Evolutionary conservation across 2,329 filamentous ascomycete species (phyloP).

Genomic region (Colletotrichum salicis): DNA sequence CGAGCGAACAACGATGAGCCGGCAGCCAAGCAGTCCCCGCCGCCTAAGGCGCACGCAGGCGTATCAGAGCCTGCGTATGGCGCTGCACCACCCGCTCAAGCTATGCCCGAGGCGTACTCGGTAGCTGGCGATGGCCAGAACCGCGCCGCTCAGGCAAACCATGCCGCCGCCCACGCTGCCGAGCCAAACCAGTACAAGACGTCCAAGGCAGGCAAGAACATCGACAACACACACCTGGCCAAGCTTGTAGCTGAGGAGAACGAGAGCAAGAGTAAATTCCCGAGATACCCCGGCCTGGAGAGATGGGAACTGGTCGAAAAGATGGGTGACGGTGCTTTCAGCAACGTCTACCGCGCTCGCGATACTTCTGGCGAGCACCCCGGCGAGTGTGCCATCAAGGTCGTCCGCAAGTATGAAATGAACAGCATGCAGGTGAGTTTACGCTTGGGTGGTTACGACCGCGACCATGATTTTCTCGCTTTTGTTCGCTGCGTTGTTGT

Average conservation of each 20-base stretch:
- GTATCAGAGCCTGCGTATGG: conserved; percentile 61
- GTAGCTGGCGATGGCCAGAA: conserved; percentile 70
- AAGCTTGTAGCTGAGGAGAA: conserved; percentile 93
- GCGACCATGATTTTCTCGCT: conserved; percentile 38
- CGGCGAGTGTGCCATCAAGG: conserved; percentile 94
- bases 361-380: conserved; percentile 74
- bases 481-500: conserved; percentile 38
- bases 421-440: conserved; percentile 95
- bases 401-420: conserved; percentile 99
- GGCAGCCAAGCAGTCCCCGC: conserved; percentile 61
- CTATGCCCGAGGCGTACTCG: conserved; percentile 71
- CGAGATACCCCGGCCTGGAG: conserved; percentile 82
- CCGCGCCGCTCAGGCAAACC: conserved; percentile 74
- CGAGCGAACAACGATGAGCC: conserved; percentile 69
- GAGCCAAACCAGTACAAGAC: conserved; percentile 68
- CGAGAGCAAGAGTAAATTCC: conserved; percentile 84
- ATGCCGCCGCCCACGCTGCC: conserved; percentile 71
- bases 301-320: conserved; percentile 90
- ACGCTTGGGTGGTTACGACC: conserved; percentile 33
- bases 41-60: conserved; percentile 63
- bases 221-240: conserved; percentile 78
- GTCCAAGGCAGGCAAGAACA: conserved; percentile 43
- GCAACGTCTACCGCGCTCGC: conserved; percentile 93
- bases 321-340: conserved; percentile 99
- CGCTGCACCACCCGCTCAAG: conserved; percentile 49